Evolutionary conservation across 2,329 filamentous ascomycete species (phyloP), one percentile per base, ranked within the genome.

Genomic region (Fusarium multiceps): DNA sequence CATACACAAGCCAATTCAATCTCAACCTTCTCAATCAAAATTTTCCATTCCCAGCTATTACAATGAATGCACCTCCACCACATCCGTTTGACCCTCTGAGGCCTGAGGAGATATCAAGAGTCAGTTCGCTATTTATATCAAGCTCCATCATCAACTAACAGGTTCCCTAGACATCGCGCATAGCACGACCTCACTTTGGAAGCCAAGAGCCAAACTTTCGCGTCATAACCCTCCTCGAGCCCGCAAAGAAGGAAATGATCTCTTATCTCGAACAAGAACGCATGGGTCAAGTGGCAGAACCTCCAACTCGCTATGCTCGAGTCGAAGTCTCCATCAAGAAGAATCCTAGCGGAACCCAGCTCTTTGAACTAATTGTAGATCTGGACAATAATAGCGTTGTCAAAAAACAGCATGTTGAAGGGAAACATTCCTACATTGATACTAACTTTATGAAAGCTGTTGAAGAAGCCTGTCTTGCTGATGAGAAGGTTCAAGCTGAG

Each of bases 221-320:
- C 6, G 81, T 84, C 57, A 83, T 87, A 63, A 85, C 83, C 0
- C 79, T 88, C 12, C 74, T 75, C 16, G 86, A 88, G 63, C 86
- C 85, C 0, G 75, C 78, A 2, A 88, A 88, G 74, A 73, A 77
- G n/a, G 76, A 80, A 18, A 80, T 87, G 78, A 66, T 84, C 7
- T 59, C 56, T 0, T 88, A 81, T 56, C 77, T 88, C 0, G 81
- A 84, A 7, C 71, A 65, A 4, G 82, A 86, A 50, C 80, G 81
- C 47, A 66, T 59, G 3, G 71, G 69, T 0, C 53, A 75, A 3
- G 37, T 62, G 3, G 50, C 32, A 2, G 34, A 43, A 0, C 27
- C 43, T 4, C 79, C 80, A 6, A 54, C 72, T 4, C 79, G 84
- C 1, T 67, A 72, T 18, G 83, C 83, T 4, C 77, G 77, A 13